Percentiles rank a stretch among this genome's conserved stretches.
Evolutionary conservation across 306 rosid species (phyloP).

Genomic region (Fragaria iinumae): DNA sequence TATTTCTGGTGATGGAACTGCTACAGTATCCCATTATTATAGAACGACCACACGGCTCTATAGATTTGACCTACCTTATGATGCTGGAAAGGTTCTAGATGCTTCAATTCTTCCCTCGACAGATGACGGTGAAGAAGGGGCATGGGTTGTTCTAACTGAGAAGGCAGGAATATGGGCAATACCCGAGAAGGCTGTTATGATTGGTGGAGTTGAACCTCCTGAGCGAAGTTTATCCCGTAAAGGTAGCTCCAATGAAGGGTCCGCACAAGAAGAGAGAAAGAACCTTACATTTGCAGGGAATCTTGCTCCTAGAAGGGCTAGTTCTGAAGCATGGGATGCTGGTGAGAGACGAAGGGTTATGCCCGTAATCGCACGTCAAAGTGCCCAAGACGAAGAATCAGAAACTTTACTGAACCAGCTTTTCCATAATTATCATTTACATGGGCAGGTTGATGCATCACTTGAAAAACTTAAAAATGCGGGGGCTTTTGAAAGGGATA

Average conservation of each 20-base stretch:
- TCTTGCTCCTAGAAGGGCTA: slow-evolving; percentile 67
- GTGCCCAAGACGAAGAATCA: slow-evolving; percentile 85
- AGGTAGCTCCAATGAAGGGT: slow-evolving; percentile 94
- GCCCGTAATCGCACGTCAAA: slow-evolving; percentile 61
- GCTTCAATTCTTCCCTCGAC: slow-evolving; percentile 87
- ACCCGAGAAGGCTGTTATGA: slow-evolving; percentile 90
- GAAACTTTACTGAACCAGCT: slow-evolving; percentile 78
- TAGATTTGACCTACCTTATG: slow-evolving; percentile 93
- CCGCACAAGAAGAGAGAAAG: slow-evolving; percentile 74
- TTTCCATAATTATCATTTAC: slow-evolving; percentile 72
- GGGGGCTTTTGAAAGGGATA: slow-evolving; percentile 90
- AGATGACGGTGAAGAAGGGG: slow-evolving; percentile 82
- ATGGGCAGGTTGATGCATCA: slow-evolving; percentile 73
- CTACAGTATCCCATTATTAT: slow-evolving; percentile 84
- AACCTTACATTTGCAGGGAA: slow-evolving; percentile 63
- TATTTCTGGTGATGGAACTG: slow-evolving; percentile 91
- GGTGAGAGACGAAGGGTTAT: slow-evolving; percentile 66
- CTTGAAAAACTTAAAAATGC: slow-evolving; percentile 72
- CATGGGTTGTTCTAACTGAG: slow-evolving; percentile 94
- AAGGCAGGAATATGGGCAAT: slow-evolving; percentile 99
- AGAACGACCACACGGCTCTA: slow-evolving; percentile 68
- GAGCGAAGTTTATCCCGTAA: slow-evolving; percentile 94
- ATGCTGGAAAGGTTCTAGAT: slow-evolving; percentile 96
- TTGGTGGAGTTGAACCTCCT: slow-evolving; percentile 98
- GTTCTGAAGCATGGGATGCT: slow-evolving; percentile 78